Evolutionary conservation across 2,329 filamentous ascomycete species (phyloP).

Genomic region (Cadophora luteo-olivacea): DNA sequence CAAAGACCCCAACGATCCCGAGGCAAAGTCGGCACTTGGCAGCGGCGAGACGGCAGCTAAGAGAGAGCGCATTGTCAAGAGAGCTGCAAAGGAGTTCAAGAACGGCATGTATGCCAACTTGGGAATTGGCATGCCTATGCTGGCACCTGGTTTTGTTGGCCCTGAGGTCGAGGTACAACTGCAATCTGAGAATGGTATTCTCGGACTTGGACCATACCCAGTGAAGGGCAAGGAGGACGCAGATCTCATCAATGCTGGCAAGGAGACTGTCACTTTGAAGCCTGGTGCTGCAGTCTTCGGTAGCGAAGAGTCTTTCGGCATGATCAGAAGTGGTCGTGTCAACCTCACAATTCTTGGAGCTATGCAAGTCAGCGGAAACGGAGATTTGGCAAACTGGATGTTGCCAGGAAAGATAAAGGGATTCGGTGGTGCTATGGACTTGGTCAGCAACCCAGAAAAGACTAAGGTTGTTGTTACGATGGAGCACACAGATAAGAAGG

Average conservation of each 20-base stretch:
- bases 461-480: slow-evolving; percentile 97
- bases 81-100: slow-evolving; percentile 90
- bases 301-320: slow-evolving; percentile 89
- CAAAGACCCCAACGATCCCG: slow-evolving; percentile 54
- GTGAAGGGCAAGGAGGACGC: slow-evolving; percentile 79
- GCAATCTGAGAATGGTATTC: slow-evolving; percentile 82
- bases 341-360: slow-evolving; percentile 88
- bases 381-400: slow-evolving; percentile 91
- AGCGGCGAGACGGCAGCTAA: slow-evolving; percentile 57
- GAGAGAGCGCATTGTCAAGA: slow-evolving; percentile 83
- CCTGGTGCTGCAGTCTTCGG: slow-evolving; percentile 83
- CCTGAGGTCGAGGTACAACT: slow-evolving; percentile 80
- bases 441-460: slow-evolving; percentile 82
- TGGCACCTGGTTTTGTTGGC: slow-evolving; percentile 83
- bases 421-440: slow-evolving; percentile 91
- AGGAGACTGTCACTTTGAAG: slow-evolving; percentile 87
- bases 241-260: slow-evolving; percentile 91
- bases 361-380: slow-evolving; percentile 73
- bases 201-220: slow-evolving; percentile 77
- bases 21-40: slow-evolving; percentile 44
- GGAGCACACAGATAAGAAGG: slow-evolving; percentile 97
- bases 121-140: slow-evolving; percentile 93
- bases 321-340: slow-evolving; percentile 88
- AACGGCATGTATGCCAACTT: slow-evolving; percentile 95
- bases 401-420: slow-evolving; percentile 86